Evolutionary conservation across 306 rosid genomes (phyloP).

Genomic region (Citrullus colocynthis): DNA sequence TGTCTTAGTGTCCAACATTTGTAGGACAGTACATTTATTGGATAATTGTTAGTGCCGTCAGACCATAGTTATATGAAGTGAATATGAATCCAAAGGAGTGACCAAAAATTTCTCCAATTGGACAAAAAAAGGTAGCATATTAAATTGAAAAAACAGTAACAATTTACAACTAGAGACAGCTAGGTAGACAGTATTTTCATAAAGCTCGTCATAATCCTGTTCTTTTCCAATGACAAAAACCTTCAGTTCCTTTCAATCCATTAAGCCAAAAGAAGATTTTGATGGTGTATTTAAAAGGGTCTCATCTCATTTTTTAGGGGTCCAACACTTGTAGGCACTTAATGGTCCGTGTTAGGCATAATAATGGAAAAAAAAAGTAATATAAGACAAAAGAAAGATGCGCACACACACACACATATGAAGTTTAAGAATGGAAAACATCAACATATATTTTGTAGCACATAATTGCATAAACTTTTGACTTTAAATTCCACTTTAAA

Average conservation of each 20-base stretch:
- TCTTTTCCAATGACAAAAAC: not conserved
- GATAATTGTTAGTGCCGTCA: no score
- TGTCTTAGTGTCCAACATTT: no score
- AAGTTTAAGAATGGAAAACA: not conserved
- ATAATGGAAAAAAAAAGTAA: not conserved
- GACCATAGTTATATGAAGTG: no score
- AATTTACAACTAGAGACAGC: not conserved
- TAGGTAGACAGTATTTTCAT: not conserved
- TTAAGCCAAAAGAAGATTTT: not conserved
- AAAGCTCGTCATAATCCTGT: no score
- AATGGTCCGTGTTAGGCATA: not conserved
- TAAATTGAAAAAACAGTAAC: not conserved
- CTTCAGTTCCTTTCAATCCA: not conserved
- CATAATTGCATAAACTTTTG: not conserved
- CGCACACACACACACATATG: no score
- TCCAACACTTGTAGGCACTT: not conserved
- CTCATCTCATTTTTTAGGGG: not conserved
- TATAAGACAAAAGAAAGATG: not conserved
- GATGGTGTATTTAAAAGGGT: not conserved
- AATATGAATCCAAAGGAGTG: not conserved
- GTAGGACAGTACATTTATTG: no score
- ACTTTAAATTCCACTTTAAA: not conserved
- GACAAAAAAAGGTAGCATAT: not conserved
- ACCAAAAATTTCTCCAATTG: not conserved
- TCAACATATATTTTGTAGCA: not conserved